phyloP scores from a whole-genome alignment of 257 asterid genomes.

The Mentha longifolia region DNA sequence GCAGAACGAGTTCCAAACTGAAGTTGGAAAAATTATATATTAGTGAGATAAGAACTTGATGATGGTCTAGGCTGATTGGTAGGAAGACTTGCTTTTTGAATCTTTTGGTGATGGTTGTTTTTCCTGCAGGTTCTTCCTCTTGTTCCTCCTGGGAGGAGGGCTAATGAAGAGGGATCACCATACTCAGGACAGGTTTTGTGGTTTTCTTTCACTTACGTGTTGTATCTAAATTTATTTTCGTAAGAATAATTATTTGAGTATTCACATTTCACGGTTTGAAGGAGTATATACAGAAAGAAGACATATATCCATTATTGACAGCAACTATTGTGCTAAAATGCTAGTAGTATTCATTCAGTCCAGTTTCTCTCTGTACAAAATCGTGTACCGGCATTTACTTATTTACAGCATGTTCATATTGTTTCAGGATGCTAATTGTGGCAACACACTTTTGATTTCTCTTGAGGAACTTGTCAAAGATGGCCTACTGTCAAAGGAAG shows the following conservation, averaged over 20 bases:
- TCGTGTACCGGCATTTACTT: slow-evolving; percentile 11
- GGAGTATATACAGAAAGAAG: not conserved
- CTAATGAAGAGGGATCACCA: slow-evolving; percentile 90
- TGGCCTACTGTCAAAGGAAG: slow-evolving; percentile 75
- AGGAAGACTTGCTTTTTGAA: not conserved
- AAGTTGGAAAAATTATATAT: not conserved
- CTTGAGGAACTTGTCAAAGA: slow-evolving; percentile 91
- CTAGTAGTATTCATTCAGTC: slow-evolving; percentile 19
- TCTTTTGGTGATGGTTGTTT: slow-evolving; percentile 2
- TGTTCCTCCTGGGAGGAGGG: slow-evolving; percentile 96
- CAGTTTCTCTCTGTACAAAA: slow-evolving; percentile 2
- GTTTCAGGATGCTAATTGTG: slow-evolving; percentile 97
- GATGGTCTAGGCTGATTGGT: not conserved
- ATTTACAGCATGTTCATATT: slow-evolving; percentile 13
- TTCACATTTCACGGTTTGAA: not conserved
- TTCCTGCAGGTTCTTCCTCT: slow-evolving; percentile 93
- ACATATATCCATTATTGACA: not conserved
- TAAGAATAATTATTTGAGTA: slow-evolving; percentile 1
- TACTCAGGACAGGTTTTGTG: slow-evolving; percentile 88
- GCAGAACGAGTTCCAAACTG: not conserved
- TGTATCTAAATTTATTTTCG: not conserved
- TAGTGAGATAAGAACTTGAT: not conserved
- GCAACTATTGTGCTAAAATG: not conserved
- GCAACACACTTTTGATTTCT: slow-evolving; percentile 89
- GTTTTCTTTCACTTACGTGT: not conserved